Evolutionary conservation across 1,139 yeast genomes (phyloP), one percentile per base, ranked within the genome.

Genomic region (Candida sp.): DNA sequence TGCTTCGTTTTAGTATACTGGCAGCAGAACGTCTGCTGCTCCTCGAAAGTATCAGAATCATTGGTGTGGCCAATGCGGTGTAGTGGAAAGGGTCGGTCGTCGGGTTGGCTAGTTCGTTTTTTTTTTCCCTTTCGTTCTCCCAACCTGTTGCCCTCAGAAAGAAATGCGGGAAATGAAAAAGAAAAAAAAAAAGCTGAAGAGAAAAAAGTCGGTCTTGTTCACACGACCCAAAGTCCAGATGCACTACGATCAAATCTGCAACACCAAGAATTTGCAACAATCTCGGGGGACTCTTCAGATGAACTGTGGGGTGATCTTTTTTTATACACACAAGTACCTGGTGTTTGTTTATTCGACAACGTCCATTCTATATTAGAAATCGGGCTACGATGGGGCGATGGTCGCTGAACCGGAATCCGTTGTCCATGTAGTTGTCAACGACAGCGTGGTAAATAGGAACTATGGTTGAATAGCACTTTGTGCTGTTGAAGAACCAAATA

Each of bases 361-460:
- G 17, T 17, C 17, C 17, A 17, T 27, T 44, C 33, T 26, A 44
- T 27, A 28, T 34, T 12, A 44, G 25, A 26, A 63, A 59, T 44
- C 73, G 73, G 7, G 69, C 65, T 28, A 67, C 63, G 12, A 77
- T 67, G 0, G 82, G 80, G 53, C 83, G 63, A 56, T 79, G 83
- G 58, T 79, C 84, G 46, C 79, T 72, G 33, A 72, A 65, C 53
- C 69, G 69, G 33, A 57, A 61, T 1, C 61, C 64, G 28, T 61
- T 53, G 47, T 65, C 58, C 17, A 68, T 52, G 48, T 47, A 54
- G 44, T 63, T 63, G 31, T 72, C 73, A 41, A 72, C 65, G 44
- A 75, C 72, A 38, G 73, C 75, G 60, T 75, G 50, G 8, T 44
- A 73, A 43, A 69, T 69, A 34, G 72, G 62, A 11, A 57, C 63